Base-by-base conservation (phyloP, 208 protist species). In the Trypanosoma avium region DNA sequence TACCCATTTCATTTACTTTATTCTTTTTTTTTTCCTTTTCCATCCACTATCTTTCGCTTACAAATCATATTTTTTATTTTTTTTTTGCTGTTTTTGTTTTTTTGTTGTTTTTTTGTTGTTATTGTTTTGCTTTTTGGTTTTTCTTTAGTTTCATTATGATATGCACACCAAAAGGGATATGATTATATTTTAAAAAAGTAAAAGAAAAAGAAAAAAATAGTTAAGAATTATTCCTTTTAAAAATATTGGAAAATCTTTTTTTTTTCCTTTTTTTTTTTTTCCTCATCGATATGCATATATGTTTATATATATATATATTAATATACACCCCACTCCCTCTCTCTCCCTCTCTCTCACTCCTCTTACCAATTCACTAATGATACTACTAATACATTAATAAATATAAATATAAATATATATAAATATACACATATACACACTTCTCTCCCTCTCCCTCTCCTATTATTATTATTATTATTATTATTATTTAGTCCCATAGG, bases 241-340 rank as follows among this genome's bases (percentile, higher is more conserved):
- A n/a, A n/a, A n/a, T n/a, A n/a, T n/a, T n/a, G n/a, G 2, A 59
- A 29, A 2, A 52, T 60, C 50, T 26, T 52, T 56, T 36, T 42
- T 22, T 45, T n/a, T 42, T 40, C 66, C 59, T 54, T 53, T 38
- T 40, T 24, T 57, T 65, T 32, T 32, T 27, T 67, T 17, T 6
- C 42, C 48, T 30, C 10, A 54, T 4, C 5, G 19, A 30, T 54
- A 17, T 54, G 10, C 2, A 54, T 49, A 21, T 49, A 49, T 49
- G n/a, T 49, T 12, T 12, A 47, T 47, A 19, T 47, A 47, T 12
- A 19, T 47, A 47, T 19, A 12, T 19, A 47, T 47, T 13, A 13
- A 47, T 24, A 17, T 12, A 13, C 42, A 3, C 17, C 42, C 17
- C 42, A 47, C 42, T 6, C 42, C 17, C 42, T 13, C 42, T 19